Base-by-base conservation (phyloP, 805 yeast genomes). In the Saturnispora mendoncae region DNA sequence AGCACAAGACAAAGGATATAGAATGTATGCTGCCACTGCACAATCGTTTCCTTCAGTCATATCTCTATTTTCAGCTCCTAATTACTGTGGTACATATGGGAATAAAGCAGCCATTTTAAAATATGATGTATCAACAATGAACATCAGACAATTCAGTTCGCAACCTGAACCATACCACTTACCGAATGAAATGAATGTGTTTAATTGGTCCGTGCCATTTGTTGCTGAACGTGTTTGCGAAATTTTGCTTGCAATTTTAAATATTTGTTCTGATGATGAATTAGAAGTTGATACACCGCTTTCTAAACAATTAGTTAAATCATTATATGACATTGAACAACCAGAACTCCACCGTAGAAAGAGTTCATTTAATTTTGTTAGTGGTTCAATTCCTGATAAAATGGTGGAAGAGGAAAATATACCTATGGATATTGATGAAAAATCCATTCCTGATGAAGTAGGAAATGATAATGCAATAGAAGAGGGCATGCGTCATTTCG, bases 131-230 rank as follows among this genome's bases (percentile, higher is more conserved):
- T 81, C 87, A 51, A 92, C 87, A 18, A 82, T 90, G 92, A 92
- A 90, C 61, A 90, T 90, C 43, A 75, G 97, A 43, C 97, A 90
- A 63, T 90, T 92, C 68, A 87, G 88, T 61, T 65, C 80, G 54
- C 78, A 87, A 23, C 94, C 95, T 4, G 97, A 90, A 62, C 98
- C 98, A 1, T 90, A 92, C 64, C 87, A 94, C 86, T 69, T 92
- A 51, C 97, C 97, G 6, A 87, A 87, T 60, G 85, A 88, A 54
- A 86, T 88, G 94, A 97, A 92, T 60, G 95, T 90, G 6, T 90
- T 90, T 61, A 82, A 95, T 9, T 92, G 97, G 97, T 84, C 96
- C 2, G 67, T 90, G 43, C 98, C 97, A 6, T 90, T 92, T 66
- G 97, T 92, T 19, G 97, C 97, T 17, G 96, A 90, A 59, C 85